Base-by-base conservation (phyloP, 2,329 filamentous ascomycete species). In the Lasiodiplodia sp. region DNA sequence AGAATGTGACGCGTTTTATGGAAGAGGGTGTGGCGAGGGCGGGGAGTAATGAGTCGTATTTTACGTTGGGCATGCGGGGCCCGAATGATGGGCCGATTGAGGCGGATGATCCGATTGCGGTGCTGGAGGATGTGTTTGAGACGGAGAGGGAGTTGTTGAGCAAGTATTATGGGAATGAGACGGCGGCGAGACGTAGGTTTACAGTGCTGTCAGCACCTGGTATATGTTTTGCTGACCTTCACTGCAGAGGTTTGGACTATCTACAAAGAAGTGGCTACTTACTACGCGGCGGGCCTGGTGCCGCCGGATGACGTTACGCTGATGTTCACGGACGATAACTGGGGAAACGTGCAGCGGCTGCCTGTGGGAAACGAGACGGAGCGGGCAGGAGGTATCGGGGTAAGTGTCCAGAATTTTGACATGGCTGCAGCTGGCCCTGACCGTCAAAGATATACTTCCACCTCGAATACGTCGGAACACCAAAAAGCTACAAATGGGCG, bases 221-320 rank as follows among this genome's bases (percentile, higher is more conserved):
- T 31, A 8, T 7, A 8, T 31, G 2, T 7, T 7, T 38, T 21
- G 31, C 28, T 57, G 55, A 31, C 62, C 14, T 4, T 4, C 1
- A 1, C 2, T 10, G 21, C 23, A 37, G 64, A 73, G 69, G 69
- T 74, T 11, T 71, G 70, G 72, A 72, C 71, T 2, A 68, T 72
- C 6, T 73, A 73, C 55, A 73, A 73, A 64, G 72, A 73, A 47
- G 72, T 74, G 14, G 66, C 62, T 14, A 71, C 66, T 2, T 74
- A 74, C 60, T 73, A 72, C 56, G 71, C 68, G 5, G 70, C 69
- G 7, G 72, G 72, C 18, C 44, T 74, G 4, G 62, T 53, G 4
- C 68, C 69, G 18, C 71, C 72, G 1, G 69, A 73, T 5, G 72
- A 74, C 62, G 69, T 74, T 6, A 73, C 72, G 0, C 56, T 74